A percentile compares a stretch with the other conserved stretches of the same genome.
phyloP scores from a whole-genome alignment of 108 stramenopile genomes.

The Cyclotella cryptica region DNA sequence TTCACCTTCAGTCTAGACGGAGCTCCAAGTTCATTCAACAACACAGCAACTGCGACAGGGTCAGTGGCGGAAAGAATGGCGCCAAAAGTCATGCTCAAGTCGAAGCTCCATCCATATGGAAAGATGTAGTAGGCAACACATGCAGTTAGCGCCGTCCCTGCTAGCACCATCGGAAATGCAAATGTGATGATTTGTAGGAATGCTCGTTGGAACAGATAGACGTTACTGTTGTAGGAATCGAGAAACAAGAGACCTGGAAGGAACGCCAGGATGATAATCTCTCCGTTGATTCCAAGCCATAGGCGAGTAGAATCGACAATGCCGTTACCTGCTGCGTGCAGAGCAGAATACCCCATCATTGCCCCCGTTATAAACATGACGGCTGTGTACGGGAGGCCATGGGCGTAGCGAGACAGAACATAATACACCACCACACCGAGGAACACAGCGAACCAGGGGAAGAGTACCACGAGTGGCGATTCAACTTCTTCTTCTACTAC shows the following conservation, averaged over 20 bases:
- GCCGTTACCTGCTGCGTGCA: slow-evolving; percentile 21
- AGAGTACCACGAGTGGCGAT: slow-evolving; percentile 21
- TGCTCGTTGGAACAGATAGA: slow-evolving; percentile 60
- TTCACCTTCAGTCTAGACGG: slow-evolving; percentile 74
- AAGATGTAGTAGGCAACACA: slow-evolving; percentile 46
- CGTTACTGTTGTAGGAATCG: slow-evolving; percentile 78
- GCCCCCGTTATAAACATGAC: slow-evolving; percentile 80
- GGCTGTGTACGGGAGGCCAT: slow-evolving; percentile 76
- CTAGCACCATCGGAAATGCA: slow-evolving; percentile 84
- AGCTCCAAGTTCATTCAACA: slow-evolving; percentile 63
- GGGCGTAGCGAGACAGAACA: slow-evolving; percentile 34
- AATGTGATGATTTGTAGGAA: slow-evolving; percentile 75
- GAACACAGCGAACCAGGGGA: slow-evolving; percentile 37
- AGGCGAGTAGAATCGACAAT: slow-evolving; percentile 49
- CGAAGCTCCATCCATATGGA: slow-evolving; percentile 50
- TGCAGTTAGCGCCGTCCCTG: slow-evolving; percentile 43
- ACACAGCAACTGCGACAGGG: slow-evolving; percentile 46
- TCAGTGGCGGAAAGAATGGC: slow-evolving; percentile 79
- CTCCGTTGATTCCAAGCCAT: slow-evolving; percentile 74
- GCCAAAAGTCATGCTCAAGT: slow-evolving; percentile 57
- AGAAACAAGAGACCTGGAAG: slow-evolving; percentile 91
- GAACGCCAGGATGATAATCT: slow-evolving; percentile 85
- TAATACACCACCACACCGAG: slow-evolving; percentile 41
- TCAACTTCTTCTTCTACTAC: slow-evolving; percentile 17
- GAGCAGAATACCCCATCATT: slow-evolving; percentile 58